Evolutionary conservation across 2,329 filamentous ascomycete species (phyloP).

Genomic region (Tothia fuscella): DNA sequence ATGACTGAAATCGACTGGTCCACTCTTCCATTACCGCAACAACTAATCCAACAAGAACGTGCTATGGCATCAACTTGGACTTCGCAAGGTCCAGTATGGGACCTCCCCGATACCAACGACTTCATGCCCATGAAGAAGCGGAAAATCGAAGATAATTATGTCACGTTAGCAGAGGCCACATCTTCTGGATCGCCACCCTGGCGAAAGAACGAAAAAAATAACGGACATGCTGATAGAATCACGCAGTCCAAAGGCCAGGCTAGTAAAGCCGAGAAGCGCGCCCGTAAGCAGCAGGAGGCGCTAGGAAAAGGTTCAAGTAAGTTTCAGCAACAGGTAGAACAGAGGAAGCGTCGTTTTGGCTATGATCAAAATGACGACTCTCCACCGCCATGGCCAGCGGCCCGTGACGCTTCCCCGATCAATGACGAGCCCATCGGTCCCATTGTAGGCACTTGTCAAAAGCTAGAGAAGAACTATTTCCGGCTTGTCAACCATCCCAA

Average conservation of each 20-base stretch:
- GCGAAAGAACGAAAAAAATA: constrained; percentile 54
- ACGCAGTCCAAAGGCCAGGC: constrained; percentile 38
- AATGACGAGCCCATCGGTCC: constrained; percentile 40
- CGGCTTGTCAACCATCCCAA: constrained; percentile 85
- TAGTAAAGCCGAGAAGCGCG: constrained; percentile 33
- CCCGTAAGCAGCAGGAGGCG: constrained; percentile 33
- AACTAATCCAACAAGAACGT: constrained; percentile 64
- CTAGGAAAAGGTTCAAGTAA: constrained; percentile 57
- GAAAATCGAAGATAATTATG: constrained; percentile 58
- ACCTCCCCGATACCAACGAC: constrained; percentile 12
- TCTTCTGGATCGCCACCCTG: constrained; percentile 45
- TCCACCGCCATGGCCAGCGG: not conserved
- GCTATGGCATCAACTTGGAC: constrained; percentile 30
- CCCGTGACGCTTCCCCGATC: not conserved
- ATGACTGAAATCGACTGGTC: constrained; percentile 75
- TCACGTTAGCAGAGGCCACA: constrained; percentile 7
- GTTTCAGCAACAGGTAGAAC: constrained; percentile 76
- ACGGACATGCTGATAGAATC: constrained; percentile 62
- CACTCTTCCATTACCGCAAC: constrained; percentile 69
- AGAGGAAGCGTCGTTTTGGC: constrained; percentile 80
- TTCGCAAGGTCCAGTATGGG: constrained; percentile 14
- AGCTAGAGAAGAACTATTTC: constrained; percentile 86
- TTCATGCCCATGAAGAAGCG: constrained; percentile 53
- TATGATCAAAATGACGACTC: constrained; percentile 32
- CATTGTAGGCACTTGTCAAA: constrained; percentile 73